phyloP scores from a whole-genome alignment of 2,329 filamentous ascomycete species.

The Talaromyces funiculosus region DNA sequence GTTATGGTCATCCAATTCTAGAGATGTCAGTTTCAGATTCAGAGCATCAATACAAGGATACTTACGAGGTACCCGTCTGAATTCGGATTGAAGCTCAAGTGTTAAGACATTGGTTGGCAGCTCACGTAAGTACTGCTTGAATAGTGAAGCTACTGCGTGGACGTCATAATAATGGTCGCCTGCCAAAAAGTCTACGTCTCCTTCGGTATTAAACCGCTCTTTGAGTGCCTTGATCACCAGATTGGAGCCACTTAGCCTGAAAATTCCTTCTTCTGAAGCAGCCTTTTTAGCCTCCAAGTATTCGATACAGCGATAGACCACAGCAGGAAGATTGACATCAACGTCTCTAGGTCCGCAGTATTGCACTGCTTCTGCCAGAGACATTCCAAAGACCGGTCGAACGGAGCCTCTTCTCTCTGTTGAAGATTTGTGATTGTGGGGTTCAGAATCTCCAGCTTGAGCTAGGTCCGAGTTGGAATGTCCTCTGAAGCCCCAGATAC shows the following conservation, averaged over 20 bases:
- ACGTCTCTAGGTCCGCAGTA: conserved; percentile 64
- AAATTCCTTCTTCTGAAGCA: conserved; percentile 84
- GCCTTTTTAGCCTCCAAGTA: conserved; percentile 82
- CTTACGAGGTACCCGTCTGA: conserved; percentile 68
- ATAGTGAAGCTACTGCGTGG: conserved; percentile 85
- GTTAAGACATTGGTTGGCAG: conserved; percentile 87
- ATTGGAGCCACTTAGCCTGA: conserved; percentile 94
- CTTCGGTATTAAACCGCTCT: conserved; percentile 88
- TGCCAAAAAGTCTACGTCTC: conserved; percentile 78
- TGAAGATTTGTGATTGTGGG: conserved; percentile 46
- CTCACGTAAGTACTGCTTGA: conserved; percentile 92
- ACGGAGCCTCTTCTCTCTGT: conserved; percentile 50
- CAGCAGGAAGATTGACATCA: conserved; percentile 73
- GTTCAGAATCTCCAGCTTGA: conserved; percentile 36
- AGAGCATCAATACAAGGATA: background rate
- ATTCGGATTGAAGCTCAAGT: conserved; percentile 81
- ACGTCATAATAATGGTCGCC: conserved; percentile 85
- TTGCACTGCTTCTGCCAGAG: conserved; percentile 78
- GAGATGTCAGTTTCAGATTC: background rate
- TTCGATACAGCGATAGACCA: conserved; percentile 92
- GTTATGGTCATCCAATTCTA: conserved; percentile 64
- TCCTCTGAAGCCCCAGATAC: conserved; percentile 60
- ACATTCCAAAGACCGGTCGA: conserved; percentile 75
- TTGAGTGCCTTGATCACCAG: conserved; percentile 84
- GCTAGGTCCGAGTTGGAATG: conserved; percentile 65